Conservation (phyloP, 179 eudicot species). For the Corrigiola litoralis region DNA sequence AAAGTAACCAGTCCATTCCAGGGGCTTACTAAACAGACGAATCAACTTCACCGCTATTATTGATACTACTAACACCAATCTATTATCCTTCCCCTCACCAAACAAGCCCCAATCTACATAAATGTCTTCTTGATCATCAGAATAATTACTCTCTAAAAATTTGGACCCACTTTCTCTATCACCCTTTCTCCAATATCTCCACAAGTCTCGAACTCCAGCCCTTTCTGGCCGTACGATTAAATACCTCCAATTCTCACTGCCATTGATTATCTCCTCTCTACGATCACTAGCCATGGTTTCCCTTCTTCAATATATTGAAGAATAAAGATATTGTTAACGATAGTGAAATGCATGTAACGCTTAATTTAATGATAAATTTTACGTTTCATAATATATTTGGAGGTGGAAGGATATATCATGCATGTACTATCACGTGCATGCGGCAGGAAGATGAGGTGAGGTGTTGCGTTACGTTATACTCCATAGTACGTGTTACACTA, state of each 20-base stretch:
- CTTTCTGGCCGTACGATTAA: conserved; percentile 48
- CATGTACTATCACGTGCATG: too few species aligned
- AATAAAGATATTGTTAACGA: too few species aligned
- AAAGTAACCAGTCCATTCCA: conserved; percentile 55
- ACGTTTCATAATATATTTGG: too few species aligned
- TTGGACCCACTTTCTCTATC: conserved; percentile 31
- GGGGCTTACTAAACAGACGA: conserved; percentile 44
- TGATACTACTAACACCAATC: conserved; percentile 76
- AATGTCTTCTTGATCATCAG: conserved; percentile 5
- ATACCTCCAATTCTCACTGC: conserved; percentile 23
- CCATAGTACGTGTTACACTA: too few species aligned
- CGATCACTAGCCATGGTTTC: conserved; percentile 1
- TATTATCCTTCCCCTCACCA: conserved; percentile 30
- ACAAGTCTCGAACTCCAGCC: conserved; percentile 53
- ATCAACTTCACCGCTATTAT: conserved; percentile 51
- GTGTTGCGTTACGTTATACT: too few species aligned
- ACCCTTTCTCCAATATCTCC: conserved; percentile 32
- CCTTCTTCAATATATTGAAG: too few species aligned
- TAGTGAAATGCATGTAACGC: too few species aligned
- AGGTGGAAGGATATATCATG: too few species aligned
- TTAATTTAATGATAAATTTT: too few species aligned
- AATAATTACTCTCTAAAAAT: conserved; percentile 35
- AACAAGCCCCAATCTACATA: conserved; percentile 10
- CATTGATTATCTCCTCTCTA: conserved; percentile 7
- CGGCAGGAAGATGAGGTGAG: too few species aligned